Evolutionary conservation across 2,329 filamentous ascomycete genomes (phyloP).

Genomic region (Aureobasidium leucospermi): DNA sequence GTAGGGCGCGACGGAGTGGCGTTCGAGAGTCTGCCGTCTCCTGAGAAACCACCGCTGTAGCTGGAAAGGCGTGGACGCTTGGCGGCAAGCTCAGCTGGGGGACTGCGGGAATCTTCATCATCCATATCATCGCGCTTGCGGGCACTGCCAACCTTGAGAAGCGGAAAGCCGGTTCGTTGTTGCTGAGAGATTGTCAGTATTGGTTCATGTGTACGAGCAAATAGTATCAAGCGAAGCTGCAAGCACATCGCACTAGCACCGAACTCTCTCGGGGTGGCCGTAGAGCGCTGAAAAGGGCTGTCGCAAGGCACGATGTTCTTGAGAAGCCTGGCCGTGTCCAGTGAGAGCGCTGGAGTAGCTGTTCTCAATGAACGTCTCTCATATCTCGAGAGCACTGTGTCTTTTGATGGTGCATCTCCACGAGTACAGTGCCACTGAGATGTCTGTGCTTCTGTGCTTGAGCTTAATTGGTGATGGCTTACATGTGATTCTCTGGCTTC

Average conservation of each 20-base stretch:
- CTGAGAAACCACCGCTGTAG: background rate
- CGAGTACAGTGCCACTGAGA: too few species aligned
- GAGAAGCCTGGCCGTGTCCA: too few species aligned
- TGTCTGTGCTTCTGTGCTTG: too few species aligned
- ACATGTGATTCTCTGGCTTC: slow-evolving; percentile 12
- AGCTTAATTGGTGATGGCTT: background rate
- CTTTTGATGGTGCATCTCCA: too few species aligned
- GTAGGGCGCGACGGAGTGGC: background rate
- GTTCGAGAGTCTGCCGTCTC: background rate
- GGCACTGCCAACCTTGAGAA: background rate
- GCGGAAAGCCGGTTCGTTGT: slow-evolving; percentile 10
- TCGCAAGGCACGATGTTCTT: too few species aligned
- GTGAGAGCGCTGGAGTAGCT: too few species aligned
- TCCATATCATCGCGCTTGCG: slow-evolving; percentile 10
- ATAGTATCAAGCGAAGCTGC: background rate
- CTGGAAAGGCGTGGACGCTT: slow-evolving; percentile 8
- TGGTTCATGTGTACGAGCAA: background rate
- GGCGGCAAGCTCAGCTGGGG: background rate
- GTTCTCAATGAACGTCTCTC: too few species aligned
- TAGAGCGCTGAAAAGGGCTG: too few species aligned
- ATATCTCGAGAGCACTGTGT: too few species aligned
- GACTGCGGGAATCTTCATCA: slow-evolving; percentile 1
- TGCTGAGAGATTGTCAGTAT: background rate
- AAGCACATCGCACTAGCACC: too few species aligned
- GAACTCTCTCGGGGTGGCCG: too few species aligned